These are phyloP conservation scores for Lentithecium fluviatile DNA, from an alignment of 495 filamentous ascomycete genomes.

Conservation along the genomic window DNA sequence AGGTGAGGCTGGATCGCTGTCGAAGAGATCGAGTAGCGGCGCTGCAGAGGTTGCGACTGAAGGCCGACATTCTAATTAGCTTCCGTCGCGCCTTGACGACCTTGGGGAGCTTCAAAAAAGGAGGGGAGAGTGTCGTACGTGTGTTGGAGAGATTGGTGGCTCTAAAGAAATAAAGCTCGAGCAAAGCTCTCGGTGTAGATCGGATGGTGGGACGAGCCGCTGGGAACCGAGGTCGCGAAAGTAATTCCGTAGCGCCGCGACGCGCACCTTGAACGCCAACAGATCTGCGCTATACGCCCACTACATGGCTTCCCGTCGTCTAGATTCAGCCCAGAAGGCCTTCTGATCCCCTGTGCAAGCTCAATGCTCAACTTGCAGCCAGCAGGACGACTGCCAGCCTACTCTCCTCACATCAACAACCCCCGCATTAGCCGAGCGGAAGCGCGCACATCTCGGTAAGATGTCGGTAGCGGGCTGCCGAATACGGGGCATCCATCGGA, in stretches of 20 bases:
- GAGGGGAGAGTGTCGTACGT: constrained; percentile 24
- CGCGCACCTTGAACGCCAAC: neutral
- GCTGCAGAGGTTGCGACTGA: constrained; percentile 40
- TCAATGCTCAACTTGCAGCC: too few relatives aligned
- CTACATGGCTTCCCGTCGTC: neutral
- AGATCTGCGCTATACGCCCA: neutral
- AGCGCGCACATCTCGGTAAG: neutral
- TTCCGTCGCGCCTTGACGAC: constrained; percentile 18
- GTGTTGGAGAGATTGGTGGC: neutral
- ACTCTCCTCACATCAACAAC: too few relatives aligned
- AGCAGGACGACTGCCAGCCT: too few relatives aligned
- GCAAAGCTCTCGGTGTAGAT: constrained; percentile 1
- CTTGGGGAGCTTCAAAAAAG: constrained; percentile 24
- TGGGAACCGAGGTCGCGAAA: constrained; percentile 24
- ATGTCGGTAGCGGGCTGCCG: too few relatives aligned
- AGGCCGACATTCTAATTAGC: constrained; percentile 40
- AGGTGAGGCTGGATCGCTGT: constrained; percentile 28
- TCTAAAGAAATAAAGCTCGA: neutral
- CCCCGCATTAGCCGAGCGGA: neutral
- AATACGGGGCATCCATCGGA: too few relatives aligned
- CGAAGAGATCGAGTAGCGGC: constrained; percentile 36
- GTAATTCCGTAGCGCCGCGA: constrained; percentile 1
- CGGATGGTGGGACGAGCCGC: constrained; percentile 10
- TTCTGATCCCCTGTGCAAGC: too few relatives aligned
- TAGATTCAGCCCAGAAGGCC: too few relatives aligned